phyloP scores from a whole-genome alignment of 495 filamentous ascomycete genomes.

The Lepraria neglecta region DNA sequence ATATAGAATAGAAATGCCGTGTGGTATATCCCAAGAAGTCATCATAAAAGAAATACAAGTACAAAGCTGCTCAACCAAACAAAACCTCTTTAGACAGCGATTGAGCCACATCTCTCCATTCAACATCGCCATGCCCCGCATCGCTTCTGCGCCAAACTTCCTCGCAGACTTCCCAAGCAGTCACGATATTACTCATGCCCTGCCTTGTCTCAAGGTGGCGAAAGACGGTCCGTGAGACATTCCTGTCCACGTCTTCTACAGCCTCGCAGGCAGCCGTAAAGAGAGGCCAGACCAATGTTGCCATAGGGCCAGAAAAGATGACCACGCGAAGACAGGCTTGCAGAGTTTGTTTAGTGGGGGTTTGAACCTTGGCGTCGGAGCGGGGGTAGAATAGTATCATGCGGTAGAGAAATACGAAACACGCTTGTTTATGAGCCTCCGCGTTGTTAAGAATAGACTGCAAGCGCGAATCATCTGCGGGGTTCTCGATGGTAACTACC shows the following conservation, averaged over 20 bases:
- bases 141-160: conserved; percentile 52
- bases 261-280: conserved; percentile 56
- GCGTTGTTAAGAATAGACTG: conserved; percentile 52
- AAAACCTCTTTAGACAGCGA: conserved; percentile 49
- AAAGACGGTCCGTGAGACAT: conserved; percentile 45
- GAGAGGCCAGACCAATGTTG: conserved; percentile 54
- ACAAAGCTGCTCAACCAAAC: conserved; percentile 40
- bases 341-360: conserved; percentile 44
- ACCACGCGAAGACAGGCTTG: conserved; percentile 49
- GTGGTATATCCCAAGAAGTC: conserved; percentile 12
- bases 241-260: conserved; percentile 32
- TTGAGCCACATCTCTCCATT: conserved; percentile 44
- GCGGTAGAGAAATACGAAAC: conserved; percentile 56
- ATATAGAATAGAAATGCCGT: background rate
- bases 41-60: conserved; percentile 9
- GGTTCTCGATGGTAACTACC: conserved; percentile 29
- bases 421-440: conserved; percentile 55
- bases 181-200: conserved; percentile 56
- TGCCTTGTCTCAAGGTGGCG: conserved; percentile 45
- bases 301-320: conserved; percentile 49
- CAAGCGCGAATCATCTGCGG: conserved; percentile 29
- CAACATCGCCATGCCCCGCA: conserved; percentile 32
- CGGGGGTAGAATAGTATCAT: conserved; percentile 44
- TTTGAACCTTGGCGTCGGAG: conserved; percentile 43
- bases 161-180: conserved; percentile 50